Evolutionary conservation across 1,284 basidiomycete genomes (phyloP).

Genomic region (Fomitopsis palustris): DNA sequence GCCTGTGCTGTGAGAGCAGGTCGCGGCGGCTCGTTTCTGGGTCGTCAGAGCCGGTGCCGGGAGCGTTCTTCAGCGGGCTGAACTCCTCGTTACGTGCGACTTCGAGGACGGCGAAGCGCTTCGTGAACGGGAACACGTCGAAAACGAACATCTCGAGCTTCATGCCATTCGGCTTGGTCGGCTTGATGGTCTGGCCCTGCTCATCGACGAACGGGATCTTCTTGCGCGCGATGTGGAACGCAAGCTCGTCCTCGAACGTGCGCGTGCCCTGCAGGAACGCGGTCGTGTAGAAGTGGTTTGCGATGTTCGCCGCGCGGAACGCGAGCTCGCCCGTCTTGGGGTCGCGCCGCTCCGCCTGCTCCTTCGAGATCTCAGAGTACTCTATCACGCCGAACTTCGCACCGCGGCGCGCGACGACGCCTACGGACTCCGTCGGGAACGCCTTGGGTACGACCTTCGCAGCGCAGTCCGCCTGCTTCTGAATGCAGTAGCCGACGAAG

Average conservation of each 20-base stretch:
- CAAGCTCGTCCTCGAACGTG: constrained; percentile 84
- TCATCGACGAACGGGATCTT: constrained; percentile 88
- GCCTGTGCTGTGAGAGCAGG: constrained; percentile 84
- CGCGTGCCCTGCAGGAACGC: constrained; percentile 81
- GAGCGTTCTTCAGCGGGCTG: constrained; percentile 96
- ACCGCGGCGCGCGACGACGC: constrained; percentile 86
- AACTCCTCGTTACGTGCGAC: constrained; percentile 91
- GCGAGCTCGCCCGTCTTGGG: constrained; percentile 69
- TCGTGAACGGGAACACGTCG: constrained; percentile 95
- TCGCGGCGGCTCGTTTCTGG: constrained; percentile 89
- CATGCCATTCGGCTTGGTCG: constrained; percentile 94
- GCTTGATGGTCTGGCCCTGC: constrained; percentile 70
- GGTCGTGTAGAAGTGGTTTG: constrained; percentile 97
- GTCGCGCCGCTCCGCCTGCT: constrained; percentile 80
- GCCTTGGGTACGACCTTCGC: constrained; percentile 96
- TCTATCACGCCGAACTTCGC: constrained; percentile 91
- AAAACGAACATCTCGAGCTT: constrained; percentile 99
- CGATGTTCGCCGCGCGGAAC: constrained; percentile 97
- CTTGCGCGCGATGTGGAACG: constrained; percentile 97
- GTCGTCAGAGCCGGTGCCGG: constrained; percentile 91
- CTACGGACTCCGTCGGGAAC: constrained; percentile 87
- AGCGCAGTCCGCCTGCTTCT: constrained; percentile 83
- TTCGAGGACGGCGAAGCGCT: constrained; percentile 85
- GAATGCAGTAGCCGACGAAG: constrained; percentile 93
- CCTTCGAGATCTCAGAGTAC: constrained; percentile 93